A percentile compares a stretch with the other conserved stretches of the same genome.
These are phyloP conservation scores for Metschnikowia corniflorae DNA, from an alignment of 805 yeast species.

Conservation along the genomic window DNA sequence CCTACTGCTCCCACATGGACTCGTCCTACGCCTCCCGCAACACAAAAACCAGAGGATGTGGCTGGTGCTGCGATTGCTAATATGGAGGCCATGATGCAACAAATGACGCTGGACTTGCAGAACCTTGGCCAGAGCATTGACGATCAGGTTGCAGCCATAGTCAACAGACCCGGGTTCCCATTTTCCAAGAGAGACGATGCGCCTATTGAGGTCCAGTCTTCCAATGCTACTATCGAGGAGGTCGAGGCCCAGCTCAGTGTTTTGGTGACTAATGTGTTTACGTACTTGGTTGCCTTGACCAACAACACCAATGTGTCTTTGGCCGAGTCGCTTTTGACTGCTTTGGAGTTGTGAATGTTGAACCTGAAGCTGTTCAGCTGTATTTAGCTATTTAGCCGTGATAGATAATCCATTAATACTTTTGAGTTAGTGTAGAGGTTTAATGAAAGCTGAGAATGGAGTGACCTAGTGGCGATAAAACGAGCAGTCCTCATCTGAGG, in stretches of 20 bases:
- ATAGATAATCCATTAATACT: too few species aligned
- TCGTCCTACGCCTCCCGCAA: neutral
- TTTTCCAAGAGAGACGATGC: conserved; percentile 9
- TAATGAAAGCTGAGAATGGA: too few species aligned
- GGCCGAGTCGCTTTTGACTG: conserved; percentile 7
- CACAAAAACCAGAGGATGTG: too few species aligned
- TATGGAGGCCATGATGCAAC: too few species aligned
- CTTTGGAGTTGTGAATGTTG: conserved; percentile 2
- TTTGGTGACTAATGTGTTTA: conserved; percentile 8
- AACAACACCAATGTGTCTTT: conserved; percentile 8
- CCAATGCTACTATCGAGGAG: neutral
- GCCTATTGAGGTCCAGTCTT: neutral
- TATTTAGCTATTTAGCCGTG: too few species aligned
- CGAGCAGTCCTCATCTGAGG: too few species aligned
- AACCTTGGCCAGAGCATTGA: neutral
- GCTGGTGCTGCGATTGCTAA: too few species aligned
- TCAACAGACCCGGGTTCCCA: too few species aligned
- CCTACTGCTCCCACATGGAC: too few species aligned
- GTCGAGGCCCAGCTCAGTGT: conserved; percentile 2
- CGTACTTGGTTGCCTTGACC: conserved; percentile 6
- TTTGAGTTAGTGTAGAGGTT: too few species aligned
- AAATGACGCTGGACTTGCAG: too few species aligned
- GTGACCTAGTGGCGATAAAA: too few species aligned
- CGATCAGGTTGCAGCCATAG: neutral
- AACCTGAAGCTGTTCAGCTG: neutral